Conservation (phyloP, 1,284 basidiomycete genomes). For the Bjerkandera adusta region DNA sequence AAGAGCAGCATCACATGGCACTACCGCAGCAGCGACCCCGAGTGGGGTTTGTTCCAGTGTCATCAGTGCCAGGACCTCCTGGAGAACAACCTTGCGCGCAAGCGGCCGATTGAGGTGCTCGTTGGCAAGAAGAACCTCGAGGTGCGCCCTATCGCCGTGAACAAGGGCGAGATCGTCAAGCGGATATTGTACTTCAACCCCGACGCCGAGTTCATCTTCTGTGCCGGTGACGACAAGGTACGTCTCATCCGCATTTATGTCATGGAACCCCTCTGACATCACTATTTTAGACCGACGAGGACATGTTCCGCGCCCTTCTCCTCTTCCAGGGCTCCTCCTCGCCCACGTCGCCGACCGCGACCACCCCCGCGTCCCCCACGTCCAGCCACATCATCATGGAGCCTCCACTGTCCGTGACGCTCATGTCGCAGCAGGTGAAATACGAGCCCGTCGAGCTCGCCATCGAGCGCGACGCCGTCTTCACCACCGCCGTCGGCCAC, state of each 20-base stretch:
- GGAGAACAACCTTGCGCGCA: constrained; percentile 88
- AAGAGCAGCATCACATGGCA: constrained; percentile 99
- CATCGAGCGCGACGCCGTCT: constrained; percentile 69
- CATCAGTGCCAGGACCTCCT: constrained; percentile 95
- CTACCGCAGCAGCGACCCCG: constrained; percentile 90
- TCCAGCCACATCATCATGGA: constrained; percentile 53
- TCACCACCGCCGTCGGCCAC: constrained; percentile 87
- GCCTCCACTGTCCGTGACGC: constrained; percentile 73
- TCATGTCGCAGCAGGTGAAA: constrained; percentile 37
- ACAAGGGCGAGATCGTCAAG: constrained; percentile 98
- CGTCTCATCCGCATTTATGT: constrained; percentile 20
- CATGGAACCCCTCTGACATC: neutral
- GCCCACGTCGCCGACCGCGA: neutral
- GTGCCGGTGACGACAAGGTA: constrained; percentile 97
- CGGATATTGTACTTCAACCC: constrained; percentile 89
- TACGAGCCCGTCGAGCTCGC: constrained; percentile 58
- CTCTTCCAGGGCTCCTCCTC: constrained; percentile 47
- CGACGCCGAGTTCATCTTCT: constrained; percentile 94
- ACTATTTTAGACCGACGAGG: constrained; percentile 80
- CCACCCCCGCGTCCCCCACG: constrained; percentile 11
- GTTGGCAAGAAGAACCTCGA: constrained; percentile 99
- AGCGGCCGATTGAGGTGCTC: constrained; percentile 88
- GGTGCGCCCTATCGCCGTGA: constrained; percentile 91
- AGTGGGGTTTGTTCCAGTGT: constrained; percentile 95
- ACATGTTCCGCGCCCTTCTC: constrained; percentile 91